phyloP scores from a whole-genome alignment of 1,284 basidiomycete genomes.

The Rhodotorula sp. region DNA sequence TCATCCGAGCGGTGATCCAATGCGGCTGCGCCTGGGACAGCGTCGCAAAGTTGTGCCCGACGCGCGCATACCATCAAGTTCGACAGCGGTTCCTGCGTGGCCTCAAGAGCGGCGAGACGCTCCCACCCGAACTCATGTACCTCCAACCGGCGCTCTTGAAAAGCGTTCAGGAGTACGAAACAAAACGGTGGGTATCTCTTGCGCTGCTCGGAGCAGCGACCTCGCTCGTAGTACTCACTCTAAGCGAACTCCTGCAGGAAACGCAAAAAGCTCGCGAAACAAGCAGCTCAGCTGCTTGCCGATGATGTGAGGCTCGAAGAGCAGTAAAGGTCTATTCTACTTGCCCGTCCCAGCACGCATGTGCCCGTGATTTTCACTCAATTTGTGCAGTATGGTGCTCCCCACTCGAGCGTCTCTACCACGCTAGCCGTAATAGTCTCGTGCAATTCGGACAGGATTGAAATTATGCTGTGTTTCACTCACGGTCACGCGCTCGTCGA shows the following conservation, averaged over 20 bases:
- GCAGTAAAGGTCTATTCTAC: not conserved
- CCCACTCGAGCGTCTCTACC: not conserved
- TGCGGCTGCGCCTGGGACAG: slow-evolving; percentile 42
- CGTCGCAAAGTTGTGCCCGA: slow-evolving; percentile 38
- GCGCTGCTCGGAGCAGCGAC: too few relatives aligned
- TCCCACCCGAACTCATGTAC: slow-evolving; percentile 34
- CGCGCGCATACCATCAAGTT: slow-evolving; percentile 42
- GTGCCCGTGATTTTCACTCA: too few relatives aligned
- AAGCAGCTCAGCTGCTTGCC: not conserved
- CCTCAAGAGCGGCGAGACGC: slow-evolving; percentile 24
- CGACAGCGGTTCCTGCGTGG: slow-evolving; percentile 27
- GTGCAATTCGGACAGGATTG: not conserved
- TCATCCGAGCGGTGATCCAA: slow-evolving; percentile 38
- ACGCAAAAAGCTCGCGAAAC: slow-evolving; percentile 9
- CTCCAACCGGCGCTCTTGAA: slow-evolving; percentile 22
- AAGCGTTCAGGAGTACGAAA: slow-evolving; percentile 30
- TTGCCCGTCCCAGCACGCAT: not conserved
- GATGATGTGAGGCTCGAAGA: not conserved
- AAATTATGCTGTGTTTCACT: not conserved
- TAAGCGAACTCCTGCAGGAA: not conserved
- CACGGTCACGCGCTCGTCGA: not conserved
- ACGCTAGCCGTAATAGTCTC: not conserved
- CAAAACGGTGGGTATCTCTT: slow-evolving; percentile 10
- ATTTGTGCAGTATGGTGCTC: too few relatives aligned
- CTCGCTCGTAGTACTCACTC: not conserved